Conservation (phyloP, 768 basidiomycete species). For the Psilocybe cubensis region DNA sequence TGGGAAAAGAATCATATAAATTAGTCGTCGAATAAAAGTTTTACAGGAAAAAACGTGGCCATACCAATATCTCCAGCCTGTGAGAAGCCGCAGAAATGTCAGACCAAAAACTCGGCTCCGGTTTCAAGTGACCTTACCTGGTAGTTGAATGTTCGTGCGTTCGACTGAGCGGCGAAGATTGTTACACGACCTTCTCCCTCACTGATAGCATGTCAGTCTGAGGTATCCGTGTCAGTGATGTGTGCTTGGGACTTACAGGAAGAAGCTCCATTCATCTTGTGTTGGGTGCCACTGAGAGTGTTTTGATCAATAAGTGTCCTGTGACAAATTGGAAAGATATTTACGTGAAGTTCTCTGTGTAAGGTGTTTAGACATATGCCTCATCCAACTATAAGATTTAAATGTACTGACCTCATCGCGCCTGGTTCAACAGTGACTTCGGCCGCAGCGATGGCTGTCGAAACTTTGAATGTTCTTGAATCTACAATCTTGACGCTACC, state of each 20-base stretch:
- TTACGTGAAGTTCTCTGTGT: slow-evolving; percentile 56
- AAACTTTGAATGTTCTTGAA: slow-evolving; percentile 51
- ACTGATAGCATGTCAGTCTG: slow-evolving; percentile 35
- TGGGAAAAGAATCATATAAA: background rate
- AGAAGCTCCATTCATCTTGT: slow-evolving; percentile 68
- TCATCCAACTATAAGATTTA: background rate
- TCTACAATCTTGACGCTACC: slow-evolving; percentile 66
- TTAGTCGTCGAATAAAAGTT: slow-evolving; percentile 9
- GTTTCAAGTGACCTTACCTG: slow-evolving; percentile 52
- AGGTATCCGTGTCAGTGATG: background rate
- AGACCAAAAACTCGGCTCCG: slow-evolving; percentile 54
- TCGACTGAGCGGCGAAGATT: slow-evolving; percentile 56
- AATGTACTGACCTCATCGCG: slow-evolving; percentile 51
- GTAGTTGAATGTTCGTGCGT: slow-evolving; percentile 64
- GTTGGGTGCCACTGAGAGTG: slow-evolving; percentile 67
- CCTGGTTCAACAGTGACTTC: slow-evolving; percentile 62
- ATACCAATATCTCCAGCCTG: slow-evolving; percentile 64
- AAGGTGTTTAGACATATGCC: background rate
- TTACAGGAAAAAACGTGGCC: background rate
- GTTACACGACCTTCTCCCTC: slow-evolving; percentile 61
- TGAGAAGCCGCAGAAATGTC: slow-evolving; percentile 58
- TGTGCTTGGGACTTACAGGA: slow-evolving; percentile 42
- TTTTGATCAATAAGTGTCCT: background rate
- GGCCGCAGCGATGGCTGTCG: slow-evolving; percentile 56
- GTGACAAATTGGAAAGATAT: slow-evolving; percentile 10